Conservation (phyloP, 768 basidiomycete genomes). For the Sarcomyxa edulis region DNA sequence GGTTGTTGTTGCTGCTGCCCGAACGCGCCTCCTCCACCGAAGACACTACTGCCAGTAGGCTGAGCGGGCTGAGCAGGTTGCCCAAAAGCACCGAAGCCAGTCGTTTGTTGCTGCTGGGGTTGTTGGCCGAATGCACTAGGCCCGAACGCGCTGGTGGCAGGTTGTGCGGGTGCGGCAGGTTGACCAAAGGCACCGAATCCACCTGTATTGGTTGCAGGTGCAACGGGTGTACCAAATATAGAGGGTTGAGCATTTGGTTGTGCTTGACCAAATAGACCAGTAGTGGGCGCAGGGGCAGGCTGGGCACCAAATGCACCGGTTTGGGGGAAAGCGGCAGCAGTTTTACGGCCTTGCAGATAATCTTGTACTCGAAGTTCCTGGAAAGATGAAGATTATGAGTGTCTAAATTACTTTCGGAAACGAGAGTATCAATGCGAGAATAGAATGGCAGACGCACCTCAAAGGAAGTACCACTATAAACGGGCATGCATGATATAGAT, state of each 20-base stretch:
- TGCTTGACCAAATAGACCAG: slow-evolving; percentile 40
- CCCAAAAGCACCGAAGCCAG: slow-evolving; percentile 48
- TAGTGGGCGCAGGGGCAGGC: slow-evolving; percentile 33
- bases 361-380: slow-evolving; percentile 78
- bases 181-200: slow-evolving; percentile 54
- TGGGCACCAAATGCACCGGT: slow-evolving; percentile 41
- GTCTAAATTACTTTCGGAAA: slow-evolving; percentile 6
- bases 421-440: neutral
- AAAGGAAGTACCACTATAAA: slow-evolving; percentile 72
- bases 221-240: slow-evolving; percentile 31
- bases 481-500: slow-evolving; percentile 74
- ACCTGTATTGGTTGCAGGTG: slow-evolving; percentile 23
- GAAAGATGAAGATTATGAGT: too few species aligned
- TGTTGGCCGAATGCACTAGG: slow-evolving; percentile 27
- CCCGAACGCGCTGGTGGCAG: slow-evolving; percentile 24
- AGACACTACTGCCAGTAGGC: slow-evolving; percentile 27
- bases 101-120: slow-evolving; percentile 22
- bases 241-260: slow-evolving; percentile 28
- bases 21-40: slow-evolving; percentile 28
- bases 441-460: slow-evolving; percentile 42
- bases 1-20: slow-evolving; percentile 24
- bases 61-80: slow-evolving; percentile 31
- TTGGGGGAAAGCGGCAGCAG: slow-evolving; percentile 59
- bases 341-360: slow-evolving; percentile 70
- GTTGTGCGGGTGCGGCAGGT: slow-evolving; percentile 24